A percentile compares a stretch with the other conserved stretches of the same genome.
Evolutionary conservation across 2,329 filamentous ascomycete species (phyloP).

Genomic region (Corinectria fuckeliana): DNA sequence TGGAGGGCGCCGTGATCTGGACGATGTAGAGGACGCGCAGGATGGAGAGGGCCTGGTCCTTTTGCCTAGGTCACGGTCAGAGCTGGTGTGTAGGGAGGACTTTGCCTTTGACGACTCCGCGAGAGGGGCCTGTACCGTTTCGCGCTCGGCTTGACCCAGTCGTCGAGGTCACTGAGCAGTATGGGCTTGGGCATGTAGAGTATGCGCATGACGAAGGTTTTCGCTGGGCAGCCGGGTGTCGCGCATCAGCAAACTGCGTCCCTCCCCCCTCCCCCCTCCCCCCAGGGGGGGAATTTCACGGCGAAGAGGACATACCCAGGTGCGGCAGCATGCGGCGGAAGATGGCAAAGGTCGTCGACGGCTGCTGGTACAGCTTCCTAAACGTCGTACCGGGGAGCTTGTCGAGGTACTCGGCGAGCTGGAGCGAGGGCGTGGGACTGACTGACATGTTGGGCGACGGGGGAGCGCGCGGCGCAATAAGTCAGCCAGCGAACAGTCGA

Average conservation of each 20-base stretch:
- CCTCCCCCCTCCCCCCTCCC: too few species aligned
- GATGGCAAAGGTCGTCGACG: conserved; percentile 92
- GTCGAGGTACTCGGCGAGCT: conserved; percentile 90
- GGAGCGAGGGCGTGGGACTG: conserved; percentile 57
- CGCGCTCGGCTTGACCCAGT: conserved; percentile 77
- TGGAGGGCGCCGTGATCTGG: conserved; percentile 64
- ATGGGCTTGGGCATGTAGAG: conserved; percentile 88
- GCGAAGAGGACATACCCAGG: conserved; percentile 68
- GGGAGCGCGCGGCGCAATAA: conserved; percentile 30
- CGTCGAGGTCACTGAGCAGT: conserved; percentile 78
- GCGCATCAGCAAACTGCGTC: conserved; percentile 10
- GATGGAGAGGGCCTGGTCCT: conserved; percentile 82
- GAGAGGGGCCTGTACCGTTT: conserved; percentile 44
- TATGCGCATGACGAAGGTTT: conserved; percentile 94
- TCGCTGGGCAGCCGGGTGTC: conserved; percentile 66
- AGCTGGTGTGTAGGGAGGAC: not conserved
- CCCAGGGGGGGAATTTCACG: too few species aligned
- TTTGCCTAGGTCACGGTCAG: conserved; percentile 60
- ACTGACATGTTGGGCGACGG: conserved; percentile 52
- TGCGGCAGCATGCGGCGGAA: conserved; percentile 97
- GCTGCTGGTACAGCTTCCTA: conserved; percentile 91
- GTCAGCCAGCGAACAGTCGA: conserved; percentile 30
- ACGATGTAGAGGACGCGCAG: conserved; percentile 89
- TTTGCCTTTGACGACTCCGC: not conserved
- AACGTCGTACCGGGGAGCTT: conserved; percentile 89